A percentile compares a stretch with the other conserved stretches of the same genome.
phyloP scores from a whole-genome alignment of 768 basidiomycete genomes.

The Termitomyces sp. region DNA sequence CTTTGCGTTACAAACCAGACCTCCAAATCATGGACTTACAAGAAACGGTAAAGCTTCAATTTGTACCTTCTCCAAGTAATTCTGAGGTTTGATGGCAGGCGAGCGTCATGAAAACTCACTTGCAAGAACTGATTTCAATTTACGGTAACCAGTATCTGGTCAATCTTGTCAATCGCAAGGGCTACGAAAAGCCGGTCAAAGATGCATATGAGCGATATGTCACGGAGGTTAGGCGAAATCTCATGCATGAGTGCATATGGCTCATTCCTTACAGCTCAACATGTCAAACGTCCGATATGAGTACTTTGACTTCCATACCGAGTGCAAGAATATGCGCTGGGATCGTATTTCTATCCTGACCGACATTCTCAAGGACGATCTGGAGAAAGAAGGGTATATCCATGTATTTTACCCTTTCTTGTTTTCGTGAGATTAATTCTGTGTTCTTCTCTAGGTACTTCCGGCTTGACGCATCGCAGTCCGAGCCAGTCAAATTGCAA shows the following conservation, averaged over 20 bases:
- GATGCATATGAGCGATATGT: constrained; percentile 88
- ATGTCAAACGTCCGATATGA: constrained; percentile 75
- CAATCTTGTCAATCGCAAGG: constrained; percentile 92
- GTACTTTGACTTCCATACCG: constrained; percentile 97
- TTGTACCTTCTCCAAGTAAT: background rate
- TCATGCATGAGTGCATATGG: constrained; percentile 4
- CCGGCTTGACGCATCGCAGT: constrained; percentile 51
- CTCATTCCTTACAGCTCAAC: constrained; percentile 44
- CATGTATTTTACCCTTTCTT: background rate
- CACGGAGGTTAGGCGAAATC: constrained; percentile 44
- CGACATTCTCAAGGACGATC: constrained; percentile 68
- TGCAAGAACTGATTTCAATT: constrained; percentile 63
- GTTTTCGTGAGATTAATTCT: background rate
- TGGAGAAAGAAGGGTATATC: constrained; percentile 64
- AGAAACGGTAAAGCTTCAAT: constrained; percentile 60
- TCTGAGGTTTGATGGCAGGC: constrained; percentile 39
- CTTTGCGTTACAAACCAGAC: constrained; percentile 93
- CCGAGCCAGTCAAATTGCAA: constrained; percentile 57
- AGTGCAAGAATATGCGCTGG: constrained; percentile 94
- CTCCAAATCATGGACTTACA: constrained; percentile 92
- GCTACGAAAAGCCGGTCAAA: constrained; percentile 90
- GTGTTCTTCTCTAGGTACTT: constrained; percentile 60
- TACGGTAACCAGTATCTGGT: constrained; percentile 84
- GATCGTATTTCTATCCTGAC: constrained; percentile 85
- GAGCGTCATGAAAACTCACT: constrained; percentile 67